These are phyloP conservation scores for Casaregolazyma suthepensis DNA, from an alignment of 1,139 yeast species.

Conservation along the genomic window DNA sequence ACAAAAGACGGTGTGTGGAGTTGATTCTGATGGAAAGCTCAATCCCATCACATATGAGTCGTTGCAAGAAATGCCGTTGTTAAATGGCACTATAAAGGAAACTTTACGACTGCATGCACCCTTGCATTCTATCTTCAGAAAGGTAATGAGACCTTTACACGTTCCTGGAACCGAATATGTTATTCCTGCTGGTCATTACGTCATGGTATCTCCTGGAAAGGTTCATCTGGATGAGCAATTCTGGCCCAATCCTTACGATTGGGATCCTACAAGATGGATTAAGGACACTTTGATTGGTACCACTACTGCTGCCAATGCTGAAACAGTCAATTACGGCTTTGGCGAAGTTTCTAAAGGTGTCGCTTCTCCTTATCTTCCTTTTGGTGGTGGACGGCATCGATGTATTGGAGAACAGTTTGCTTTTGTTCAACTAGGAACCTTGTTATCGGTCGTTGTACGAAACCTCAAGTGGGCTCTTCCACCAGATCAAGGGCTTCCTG, in stretches of 20 bases:
- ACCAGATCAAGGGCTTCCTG: constrained; percentile 54
- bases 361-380: constrained; percentile 89
- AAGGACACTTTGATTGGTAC: constrained; percentile 39
- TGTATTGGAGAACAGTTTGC: constrained; percentile 99
- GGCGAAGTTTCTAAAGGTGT: constrained; percentile 97
- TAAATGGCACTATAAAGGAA: constrained; percentile 81
- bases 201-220: constrained; percentile 90
- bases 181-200: constrained; percentile 85
- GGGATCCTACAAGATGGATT: constrained; percentile 90
- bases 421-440: constrained; percentile 83
- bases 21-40: constrained; percentile 38
- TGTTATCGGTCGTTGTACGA: constrained; percentile 69
- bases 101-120: constrained; percentile 95
- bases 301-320: constrained; percentile 36
- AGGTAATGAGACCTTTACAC: constrained; percentile 69
- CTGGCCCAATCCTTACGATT: constrained; percentile 63
- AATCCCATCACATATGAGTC: constrained; percentile 63
- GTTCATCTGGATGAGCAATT: constrained; percentile 69
- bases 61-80: constrained; percentile 71
- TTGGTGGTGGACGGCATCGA: constrained; percentile 99
- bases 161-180: constrained; percentile 77
- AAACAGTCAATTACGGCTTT: constrained; percentile 84
- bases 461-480: constrained; percentile 72
- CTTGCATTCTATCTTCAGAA: constrained; percentile 90
- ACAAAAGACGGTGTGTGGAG: constrained; percentile 57